Evolutionary conservation across 192 early-diverging fungal genomes (phyloP), one percentile per base, ranked within the genome.

Genomic region (Jimgerdemannia flammicorona): DNA sequence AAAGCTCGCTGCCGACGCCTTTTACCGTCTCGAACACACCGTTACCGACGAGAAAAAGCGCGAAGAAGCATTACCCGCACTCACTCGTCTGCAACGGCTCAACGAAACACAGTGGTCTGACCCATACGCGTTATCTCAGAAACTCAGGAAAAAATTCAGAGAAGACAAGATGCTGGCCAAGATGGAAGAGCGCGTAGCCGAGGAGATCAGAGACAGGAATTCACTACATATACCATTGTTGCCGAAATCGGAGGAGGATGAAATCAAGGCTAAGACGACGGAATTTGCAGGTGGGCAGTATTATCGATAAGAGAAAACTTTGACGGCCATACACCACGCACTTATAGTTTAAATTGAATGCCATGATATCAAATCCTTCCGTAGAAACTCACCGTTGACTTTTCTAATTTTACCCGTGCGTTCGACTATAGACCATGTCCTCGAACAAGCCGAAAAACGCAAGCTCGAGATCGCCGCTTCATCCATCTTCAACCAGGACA

Each of bases 61-160:
- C 4, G 76, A 83, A 20, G 84, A 87, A 19, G 73, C 79, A 4
- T 70, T 49, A 3, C 83, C 91, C 4, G 75, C 84, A 3, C 77
- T 98, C 4, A 85, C 85, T 0, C 72, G 84, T 10, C 79, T 95
- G 29, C 89, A 93, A 79, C 79, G 79, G 9, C 79, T 87, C 3
- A 95, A 87, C 69, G 87, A 96, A n/a, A 77, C 80, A 17, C 86
- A 91, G 59, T 96, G 95, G 94, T 87, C 80, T 40, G 91, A 98
- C 77, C 87, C 94, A 1, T 97, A 95, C 75, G 78, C 87, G 6
- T 80, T 86, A 42, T 95, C 93, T 41, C 89, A 93, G 73, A 77
- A 77, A 59, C 70, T 97, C 59, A 87, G 96, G 7, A 90, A 87
- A 59, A 84, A 84, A 64, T 94, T 97, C 73, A 77, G 96, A 40